Percentiles rank a stretch among this genome's conserved stretches.
These are phyloP conservation scores for Cercospora sp. DNA, from an alignment of 2,329 filamentous ascomycete genomes.

Conservation along the genomic window DNA sequence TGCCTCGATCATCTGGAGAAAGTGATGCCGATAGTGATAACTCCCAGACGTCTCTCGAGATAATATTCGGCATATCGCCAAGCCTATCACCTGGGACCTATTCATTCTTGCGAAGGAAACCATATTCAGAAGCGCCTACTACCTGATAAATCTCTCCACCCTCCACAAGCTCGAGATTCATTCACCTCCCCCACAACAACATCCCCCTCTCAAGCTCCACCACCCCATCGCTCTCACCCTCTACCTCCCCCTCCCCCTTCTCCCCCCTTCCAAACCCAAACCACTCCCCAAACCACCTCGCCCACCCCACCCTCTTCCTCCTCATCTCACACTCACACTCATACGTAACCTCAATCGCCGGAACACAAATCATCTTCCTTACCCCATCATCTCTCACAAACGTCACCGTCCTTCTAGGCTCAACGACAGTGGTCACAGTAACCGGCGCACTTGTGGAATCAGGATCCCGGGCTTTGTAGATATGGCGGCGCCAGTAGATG, in stretches of 20 bases:
- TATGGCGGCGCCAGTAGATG: neutral
- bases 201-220: too few relatives aligned
- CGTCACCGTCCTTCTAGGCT: neutral
- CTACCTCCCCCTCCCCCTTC: neutral
- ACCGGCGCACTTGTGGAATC: neutral
- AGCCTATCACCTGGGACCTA: neutral
- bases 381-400: neutral
- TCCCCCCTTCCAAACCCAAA: neutral
- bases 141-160: neutral
- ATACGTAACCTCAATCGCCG: neutral
- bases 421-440: neutral
- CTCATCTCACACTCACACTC: neutral
- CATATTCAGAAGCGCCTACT: neutral
- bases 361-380: neutral
- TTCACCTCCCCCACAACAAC: neutral
- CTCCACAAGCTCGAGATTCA: neutral
- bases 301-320: neutral
- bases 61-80: neutral
- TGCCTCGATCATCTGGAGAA: neutral
- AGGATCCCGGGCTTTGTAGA: neutral
- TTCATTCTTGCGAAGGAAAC: neutral
- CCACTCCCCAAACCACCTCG: neutral
- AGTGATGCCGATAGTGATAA: neutral
- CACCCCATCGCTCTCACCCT: neutral
- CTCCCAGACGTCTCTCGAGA: neutral